Conservation (phyloP, 495 filamentous ascomycete species). For the Podospora sp. region DNA sequence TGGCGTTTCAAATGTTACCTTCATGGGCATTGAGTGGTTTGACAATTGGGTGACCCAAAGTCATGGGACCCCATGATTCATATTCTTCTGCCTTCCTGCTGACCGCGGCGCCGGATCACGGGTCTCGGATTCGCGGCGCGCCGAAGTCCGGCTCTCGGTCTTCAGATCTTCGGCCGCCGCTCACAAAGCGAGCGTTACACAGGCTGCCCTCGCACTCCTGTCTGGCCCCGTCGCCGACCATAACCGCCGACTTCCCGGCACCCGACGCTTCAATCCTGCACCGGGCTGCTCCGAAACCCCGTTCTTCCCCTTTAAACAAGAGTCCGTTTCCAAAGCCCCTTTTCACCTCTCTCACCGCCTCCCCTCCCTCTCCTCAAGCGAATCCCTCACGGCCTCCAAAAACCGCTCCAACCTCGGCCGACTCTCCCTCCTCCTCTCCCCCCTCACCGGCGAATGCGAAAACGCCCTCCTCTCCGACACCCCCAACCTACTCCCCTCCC, state of each 20-base stretch:
- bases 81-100: neutral
- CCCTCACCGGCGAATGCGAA: neutral
- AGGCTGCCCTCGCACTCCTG: neutral
- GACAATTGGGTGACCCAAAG: neutral
- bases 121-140: neutral
- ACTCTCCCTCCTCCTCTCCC: neutral
- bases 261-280: too few relatives aligned
- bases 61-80: neutral
- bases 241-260: too few relatives aligned
- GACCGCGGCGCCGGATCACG: neutral
- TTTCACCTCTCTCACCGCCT: neutral
- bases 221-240: neutral
- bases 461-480: neutral
- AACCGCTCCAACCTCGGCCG: neutral
- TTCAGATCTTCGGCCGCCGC: too few relatives aligned
- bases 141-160: neutral
- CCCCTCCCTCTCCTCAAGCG: neutral
- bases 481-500: neutral
- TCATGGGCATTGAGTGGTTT: neutral
- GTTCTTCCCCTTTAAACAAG: neutral
- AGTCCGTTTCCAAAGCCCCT: neutral
- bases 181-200: neutral
- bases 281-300: too few relatives aligned
- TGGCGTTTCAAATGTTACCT: too few relatives aligned
- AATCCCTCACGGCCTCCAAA: slow-evolving; percentile 6